Conservation (phyloP, 306 rosid species). For the Quercus robur region DNA sequence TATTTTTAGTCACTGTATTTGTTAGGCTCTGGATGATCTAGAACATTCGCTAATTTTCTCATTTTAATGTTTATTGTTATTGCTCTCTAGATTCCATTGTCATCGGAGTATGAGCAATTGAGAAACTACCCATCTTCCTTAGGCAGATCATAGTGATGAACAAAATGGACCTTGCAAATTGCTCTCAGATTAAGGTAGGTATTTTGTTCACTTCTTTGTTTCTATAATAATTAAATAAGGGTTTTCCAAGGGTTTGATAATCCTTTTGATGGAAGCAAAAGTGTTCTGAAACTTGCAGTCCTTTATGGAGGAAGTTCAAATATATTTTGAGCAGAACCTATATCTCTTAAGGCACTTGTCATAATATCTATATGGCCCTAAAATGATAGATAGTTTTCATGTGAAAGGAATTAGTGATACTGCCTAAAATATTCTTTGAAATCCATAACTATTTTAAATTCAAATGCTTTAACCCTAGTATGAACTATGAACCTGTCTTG, state of each 20-base stretch:
- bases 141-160: slow-evolving; percentile 56
- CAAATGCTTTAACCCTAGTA: too few species aligned
- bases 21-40: not conserved
- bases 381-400: too few species aligned
- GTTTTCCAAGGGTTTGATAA: not conserved
- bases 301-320: not conserved
- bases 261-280: not conserved
- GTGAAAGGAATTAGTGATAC: too few species aligned
- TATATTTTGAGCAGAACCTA: not conserved
- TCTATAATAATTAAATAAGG: not conserved
- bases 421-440: too few species aligned
- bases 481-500: too few species aligned
- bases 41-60: not conserved
- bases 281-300: not conserved
- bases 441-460: too few species aligned
- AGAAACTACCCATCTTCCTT: slow-evolving; percentile 15
- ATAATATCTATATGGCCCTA: too few species aligned
- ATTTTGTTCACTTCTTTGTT: not conserved
- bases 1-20: not conserved
- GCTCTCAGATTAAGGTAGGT: slow-evolving; percentile 45
- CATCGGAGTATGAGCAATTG: slow-evolving; percentile 52
- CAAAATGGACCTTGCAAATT: slow-evolving; percentile 74
- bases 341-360: not conserved
- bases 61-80: not conserved
- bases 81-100: slow-evolving; percentile 60